Conservation (phyloP, 148 eudicot genomes). For the Rhododendron mucronatum region DNA sequence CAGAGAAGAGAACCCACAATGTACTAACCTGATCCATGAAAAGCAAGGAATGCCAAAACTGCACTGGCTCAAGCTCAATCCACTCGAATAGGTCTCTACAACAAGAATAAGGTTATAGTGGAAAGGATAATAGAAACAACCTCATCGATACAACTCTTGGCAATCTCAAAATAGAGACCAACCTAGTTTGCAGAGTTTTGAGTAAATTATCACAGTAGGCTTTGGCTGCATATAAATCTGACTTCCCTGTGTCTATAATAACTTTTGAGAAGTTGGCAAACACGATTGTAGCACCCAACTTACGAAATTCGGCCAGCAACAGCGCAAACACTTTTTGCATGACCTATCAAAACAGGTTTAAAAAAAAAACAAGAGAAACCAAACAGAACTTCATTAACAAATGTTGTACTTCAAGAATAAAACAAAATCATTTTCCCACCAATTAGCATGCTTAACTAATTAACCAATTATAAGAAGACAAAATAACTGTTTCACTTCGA, state of each 20-base stretch:
- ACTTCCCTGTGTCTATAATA: constrained; percentile 85
- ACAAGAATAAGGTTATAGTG: constrained; percentile 8
- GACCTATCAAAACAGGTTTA: constrained; percentile 39
- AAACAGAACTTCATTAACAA: neutral
- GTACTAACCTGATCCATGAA: constrained; percentile 95
- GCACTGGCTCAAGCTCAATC: constrained; percentile 88
- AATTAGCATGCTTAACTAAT: neutral
- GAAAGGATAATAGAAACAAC: neutral
- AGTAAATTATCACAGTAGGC: constrained; percentile 89
- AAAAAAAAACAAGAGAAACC: neutral
- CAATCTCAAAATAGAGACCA: constrained; percentile 7
- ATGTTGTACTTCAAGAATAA: neutral
- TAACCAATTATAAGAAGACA: neutral
- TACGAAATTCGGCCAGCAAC: constrained; percentile 87
- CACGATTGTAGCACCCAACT: constrained; percentile 80
- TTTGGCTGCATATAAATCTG: constrained; percentile 78
- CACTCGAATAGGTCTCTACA: constrained; percentile 88
- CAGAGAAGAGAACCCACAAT: neutral
- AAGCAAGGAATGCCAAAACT: constrained; percentile 89
- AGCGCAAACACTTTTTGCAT: constrained; percentile 98
- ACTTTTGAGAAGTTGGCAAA: constrained; percentile 87
- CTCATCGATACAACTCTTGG: neutral
- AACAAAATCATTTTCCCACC: neutral
- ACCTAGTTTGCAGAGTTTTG: constrained; percentile 80
- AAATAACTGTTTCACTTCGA: neutral